phyloP scores from a whole-genome alignment of 2,329 filamentous ascomycete species.

The Fusarium dimerum region DNA sequence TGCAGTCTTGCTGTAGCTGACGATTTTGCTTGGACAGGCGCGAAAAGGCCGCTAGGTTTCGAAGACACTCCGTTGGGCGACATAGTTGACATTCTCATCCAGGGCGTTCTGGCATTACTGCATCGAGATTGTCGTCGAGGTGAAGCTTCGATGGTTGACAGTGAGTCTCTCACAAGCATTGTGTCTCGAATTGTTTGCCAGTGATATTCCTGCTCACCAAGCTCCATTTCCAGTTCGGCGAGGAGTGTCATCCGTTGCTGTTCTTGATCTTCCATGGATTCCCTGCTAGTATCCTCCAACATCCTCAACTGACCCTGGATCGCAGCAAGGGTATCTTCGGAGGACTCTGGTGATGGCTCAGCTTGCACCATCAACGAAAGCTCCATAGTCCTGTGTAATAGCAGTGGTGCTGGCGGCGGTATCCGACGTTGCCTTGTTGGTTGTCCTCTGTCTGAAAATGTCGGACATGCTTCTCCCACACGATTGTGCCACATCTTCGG shows the following conservation, averaged over 20 bases:
- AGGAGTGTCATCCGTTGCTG: constrained; percentile 51
- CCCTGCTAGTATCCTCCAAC: constrained; percentile 45
- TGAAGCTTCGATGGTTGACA: constrained; percentile 45
- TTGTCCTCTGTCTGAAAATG: constrained; percentile 57
- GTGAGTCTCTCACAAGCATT: constrained; percentile 49
- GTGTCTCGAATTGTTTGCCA: constrained; percentile 61
- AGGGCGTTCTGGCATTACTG: constrained; percentile 14
- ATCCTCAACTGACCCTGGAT: constrained; percentile 55
- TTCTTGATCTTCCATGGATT: constrained; percentile 33
- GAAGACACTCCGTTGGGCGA: neutral
- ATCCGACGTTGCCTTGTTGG: constrained; percentile 50
- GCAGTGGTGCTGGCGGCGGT: constrained; percentile 57
- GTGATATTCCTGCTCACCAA: constrained; percentile 59
- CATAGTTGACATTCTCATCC: neutral
- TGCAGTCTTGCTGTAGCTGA: neutral
- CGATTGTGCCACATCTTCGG: constrained; percentile 52
- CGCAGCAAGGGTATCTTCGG: constrained; percentile 40
- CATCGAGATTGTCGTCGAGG: constrained; percentile 24
- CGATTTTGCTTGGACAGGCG: neutral
- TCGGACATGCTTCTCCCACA: constrained; percentile 58
- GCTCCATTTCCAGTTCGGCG: constrained; percentile 61
- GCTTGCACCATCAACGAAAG: constrained; percentile 47
- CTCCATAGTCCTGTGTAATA: constrained; percentile 46
- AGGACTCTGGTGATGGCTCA: constrained; percentile 56
- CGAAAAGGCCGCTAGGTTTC: neutral